Evolutionary conservation across 495 filamentous ascomycete genomes (phyloP), one percentile per base, ranked within the genome.

Genomic region (Saxophila tyrrhenica): DNA sequence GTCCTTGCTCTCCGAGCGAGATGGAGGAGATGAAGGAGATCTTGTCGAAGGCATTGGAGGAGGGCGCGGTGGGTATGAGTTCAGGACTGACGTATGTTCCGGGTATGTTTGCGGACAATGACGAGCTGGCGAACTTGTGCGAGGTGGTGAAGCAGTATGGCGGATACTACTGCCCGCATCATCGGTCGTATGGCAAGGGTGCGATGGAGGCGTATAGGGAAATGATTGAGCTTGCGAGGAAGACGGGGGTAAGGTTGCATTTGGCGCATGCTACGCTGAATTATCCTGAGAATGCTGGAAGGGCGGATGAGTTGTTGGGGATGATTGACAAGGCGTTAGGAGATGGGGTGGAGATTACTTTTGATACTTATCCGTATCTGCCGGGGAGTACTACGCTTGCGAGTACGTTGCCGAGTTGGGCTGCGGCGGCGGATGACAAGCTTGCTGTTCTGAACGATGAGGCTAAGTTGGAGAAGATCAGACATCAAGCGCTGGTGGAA

Each of bases 241-340:
- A 49, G 23, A 58, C 55, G 1, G 50, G 55, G 1, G 55, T 58
- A 19, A 39, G 55, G 17, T 24, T 58, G 29, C 55, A 58, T 50
- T 29, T 58, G 13, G 51, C 55, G 20, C 55, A 58, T 38, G 55
- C 55, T 1, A 58, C 55, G 24, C 42, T 58, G 9, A 58, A 58
- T 29, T 53, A 25, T 20, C 43, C 49, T 0, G 50, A 53, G 20
- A 58, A 58, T 39, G 49, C 50, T 42, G 55, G 55, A 16, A 22
- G 55, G 25, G 55, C 55, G n/a, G 50, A 42, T 20, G 55, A 58
- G 50, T 43, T 58, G 25, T 25, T 58, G 1, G 43, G 15, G 20
- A 58, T 58, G 50, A 52, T 58, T 17, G 55, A 58, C 23, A 35
- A 52, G n/a, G 50, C 55, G 15, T 3, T 54, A 15, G 45, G 3